Evolutionary conservation across 2,329 filamentous ascomycete species (phyloP).

Genomic region (Arthrobotrys conoides): DNA sequence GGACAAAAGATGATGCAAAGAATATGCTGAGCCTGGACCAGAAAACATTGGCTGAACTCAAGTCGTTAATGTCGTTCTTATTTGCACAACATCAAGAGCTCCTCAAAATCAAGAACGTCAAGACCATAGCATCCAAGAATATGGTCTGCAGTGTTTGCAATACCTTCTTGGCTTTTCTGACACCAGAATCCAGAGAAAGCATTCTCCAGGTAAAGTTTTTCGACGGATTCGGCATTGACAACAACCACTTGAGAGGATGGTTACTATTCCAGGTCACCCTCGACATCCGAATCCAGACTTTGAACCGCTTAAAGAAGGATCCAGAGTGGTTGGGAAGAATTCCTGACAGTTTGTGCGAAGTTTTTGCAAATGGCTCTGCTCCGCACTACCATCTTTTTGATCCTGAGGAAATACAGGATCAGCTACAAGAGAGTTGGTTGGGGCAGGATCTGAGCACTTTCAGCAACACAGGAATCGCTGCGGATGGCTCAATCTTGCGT

Average conservation of each 20-base stretch:
- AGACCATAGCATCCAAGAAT: not conserved
- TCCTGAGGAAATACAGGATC: not conserved
- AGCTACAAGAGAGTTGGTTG: not conserved
- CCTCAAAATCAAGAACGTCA: not conserved
- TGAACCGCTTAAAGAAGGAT: not conserved
- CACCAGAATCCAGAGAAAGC: not conserved
- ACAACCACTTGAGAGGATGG: not conserved
- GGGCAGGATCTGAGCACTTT: not conserved
- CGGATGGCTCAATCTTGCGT: not conserved
- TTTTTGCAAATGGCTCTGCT: not conserved
- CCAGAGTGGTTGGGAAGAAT: conserved; percentile 1
- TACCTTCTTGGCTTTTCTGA: not conserved
- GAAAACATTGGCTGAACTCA: conserved; percentile 1
- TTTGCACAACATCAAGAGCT: conserved; percentile 8
- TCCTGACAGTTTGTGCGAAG: not conserved
- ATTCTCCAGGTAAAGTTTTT: not conserved
- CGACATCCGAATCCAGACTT: not conserved
- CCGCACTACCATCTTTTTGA: too few species aligned
- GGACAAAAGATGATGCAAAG: not conserved
- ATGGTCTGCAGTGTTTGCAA: conserved; percentile 24
- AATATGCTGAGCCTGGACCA: not conserved
- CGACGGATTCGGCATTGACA: not conserved
- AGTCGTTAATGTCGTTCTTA: conserved; percentile 10
- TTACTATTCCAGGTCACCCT: conserved; percentile 28
- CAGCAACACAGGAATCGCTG: not conserved